Conservation (phyloP, 179 eudicot genomes). For the Drosera spatulata region DNA sequence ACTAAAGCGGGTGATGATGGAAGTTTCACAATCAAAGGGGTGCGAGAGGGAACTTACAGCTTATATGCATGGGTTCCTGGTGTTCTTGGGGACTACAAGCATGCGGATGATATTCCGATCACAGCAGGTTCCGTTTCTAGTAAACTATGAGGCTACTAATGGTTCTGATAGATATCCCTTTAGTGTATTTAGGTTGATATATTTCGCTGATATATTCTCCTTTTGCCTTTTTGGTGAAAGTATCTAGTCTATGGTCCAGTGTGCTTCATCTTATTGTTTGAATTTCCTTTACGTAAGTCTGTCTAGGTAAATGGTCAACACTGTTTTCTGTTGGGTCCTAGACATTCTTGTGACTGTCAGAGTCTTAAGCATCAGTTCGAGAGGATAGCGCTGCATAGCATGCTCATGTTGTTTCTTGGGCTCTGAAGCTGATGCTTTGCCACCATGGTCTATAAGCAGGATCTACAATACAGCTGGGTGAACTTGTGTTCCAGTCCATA, state of each 20-base stretch:
- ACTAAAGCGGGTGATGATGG: slow-evolving; percentile 32
- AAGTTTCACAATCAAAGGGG: slow-evolving; percentile 21
- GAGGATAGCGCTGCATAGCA: background rate
- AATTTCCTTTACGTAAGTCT: no score
- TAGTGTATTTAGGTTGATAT: background rate
- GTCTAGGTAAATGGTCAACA: background rate
- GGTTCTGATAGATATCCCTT: background rate
- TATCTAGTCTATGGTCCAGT: no score
- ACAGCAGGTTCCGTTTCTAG: slow-evolving; percentile 25
- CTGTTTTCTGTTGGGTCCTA: background rate
- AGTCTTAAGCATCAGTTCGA: no score
- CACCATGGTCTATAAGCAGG: slow-evolving; percentile 14
- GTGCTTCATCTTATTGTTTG: no score
- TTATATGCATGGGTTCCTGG: slow-evolving; percentile 50
- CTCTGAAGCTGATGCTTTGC: background rate
- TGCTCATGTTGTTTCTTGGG: background rate
- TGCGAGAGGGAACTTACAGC: slow-evolving; percentile 29
- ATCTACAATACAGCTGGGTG: slow-evolving; percentile 14
- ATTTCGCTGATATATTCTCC: background rate
- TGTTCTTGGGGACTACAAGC: slow-evolving; percentile 42
- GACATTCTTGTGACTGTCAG: no score
- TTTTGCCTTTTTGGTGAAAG: background rate
- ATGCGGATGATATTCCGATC: slow-evolving; percentile 12
- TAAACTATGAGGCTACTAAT: background rate
- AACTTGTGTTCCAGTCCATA: slow-evolving; percentile 24